Conservation (phyloP, 2,329 filamentous ascomycete genomes). For the Nothophoma quercina region DNA sequence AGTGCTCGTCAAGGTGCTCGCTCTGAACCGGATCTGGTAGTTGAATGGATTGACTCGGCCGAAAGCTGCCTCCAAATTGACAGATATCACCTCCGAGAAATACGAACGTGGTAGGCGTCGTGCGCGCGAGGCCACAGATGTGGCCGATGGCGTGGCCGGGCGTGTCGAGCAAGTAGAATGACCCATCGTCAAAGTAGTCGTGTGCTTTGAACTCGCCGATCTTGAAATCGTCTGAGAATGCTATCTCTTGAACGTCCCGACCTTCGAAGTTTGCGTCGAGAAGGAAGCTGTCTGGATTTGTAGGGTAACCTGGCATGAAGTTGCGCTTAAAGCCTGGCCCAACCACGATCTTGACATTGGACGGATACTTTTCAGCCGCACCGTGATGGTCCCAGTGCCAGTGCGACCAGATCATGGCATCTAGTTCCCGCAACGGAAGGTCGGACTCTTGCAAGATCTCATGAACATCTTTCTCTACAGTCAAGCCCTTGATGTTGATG, state of each 20-base stretch:
- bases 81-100: slow-evolving; percentile 32
- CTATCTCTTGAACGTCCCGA: slow-evolving; percentile 18
- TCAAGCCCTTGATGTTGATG: slow-evolving; percentile 21
- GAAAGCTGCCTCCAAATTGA: slow-evolving; percentile 26
- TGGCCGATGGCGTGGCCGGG: slow-evolving; percentile 61
- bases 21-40: slow-evolving; percentile 19
- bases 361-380: slow-evolving; percentile 56
- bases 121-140: slow-evolving; percentile 57
- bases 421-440: slow-evolving; percentile 34
- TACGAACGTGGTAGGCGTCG: slow-evolving; percentile 23
- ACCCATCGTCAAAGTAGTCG: slow-evolving; percentile 63
- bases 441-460: slow-evolving; percentile 33
- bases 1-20: slow-evolving; percentile 19
- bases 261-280: slow-evolving; percentile 18
- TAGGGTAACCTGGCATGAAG: slow-evolving; percentile 58
- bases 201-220: slow-evolving; percentile 56
- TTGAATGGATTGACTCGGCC: slow-evolving; percentile 19
- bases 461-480: slow-evolving; percentile 24
- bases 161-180: slow-evolving; percentile 61
- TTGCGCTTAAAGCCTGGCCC: slow-evolving; percentile 60
- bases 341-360: slow-evolving; percentile 57
- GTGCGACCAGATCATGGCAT: slow-evolving; percentile 54
- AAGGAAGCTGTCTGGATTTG: slow-evolving; percentile 21
- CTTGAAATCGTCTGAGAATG: slow-evolving; percentile 11
- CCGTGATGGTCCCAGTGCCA: slow-evolving; percentile 61